These are phyloP conservation scores for Penicillium corylophilum DNA, from an alignment of 2,329 filamentous ascomycete genomes.

Conservation along the genomic window DNA sequence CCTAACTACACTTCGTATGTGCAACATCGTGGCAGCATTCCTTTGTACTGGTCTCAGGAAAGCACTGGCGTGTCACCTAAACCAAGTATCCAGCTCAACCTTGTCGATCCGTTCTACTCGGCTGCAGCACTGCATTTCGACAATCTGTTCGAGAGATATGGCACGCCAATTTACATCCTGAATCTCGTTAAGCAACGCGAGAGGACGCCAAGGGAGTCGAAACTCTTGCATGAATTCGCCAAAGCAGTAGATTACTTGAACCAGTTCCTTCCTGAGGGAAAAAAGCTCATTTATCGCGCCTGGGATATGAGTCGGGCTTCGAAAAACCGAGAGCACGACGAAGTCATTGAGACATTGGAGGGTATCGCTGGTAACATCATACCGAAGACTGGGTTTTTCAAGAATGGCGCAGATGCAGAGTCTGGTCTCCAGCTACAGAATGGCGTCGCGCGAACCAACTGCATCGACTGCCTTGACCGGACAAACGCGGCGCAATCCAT, in stretches of 20 bases:
- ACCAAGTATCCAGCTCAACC: constrained; percentile 89
- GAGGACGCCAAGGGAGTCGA: constrained; percentile 84
- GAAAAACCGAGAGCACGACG: constrained; percentile 83
- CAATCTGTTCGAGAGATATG: constrained; percentile 89
- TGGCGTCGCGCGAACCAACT: constrained; percentile 91
- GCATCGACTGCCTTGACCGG: constrained; percentile 94
- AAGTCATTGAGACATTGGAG: constrained; percentile 86
- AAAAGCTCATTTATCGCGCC: constrained; percentile 88
- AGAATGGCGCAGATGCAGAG: constrained; percentile 75
- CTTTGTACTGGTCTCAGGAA: constrained; percentile 96
- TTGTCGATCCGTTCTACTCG: constrained; percentile 94
- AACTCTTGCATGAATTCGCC: constrained; percentile 83
- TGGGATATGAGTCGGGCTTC: constrained; percentile 98
- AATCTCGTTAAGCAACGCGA: constrained; percentile 91
- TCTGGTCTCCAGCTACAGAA: constrained; percentile 74
- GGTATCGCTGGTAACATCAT: constrained; percentile 85
- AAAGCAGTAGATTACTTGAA: constrained; percentile 89
- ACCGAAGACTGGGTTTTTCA: constrained; percentile 85
- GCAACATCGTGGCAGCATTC: constrained; percentile 94
- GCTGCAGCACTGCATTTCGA: constrained; percentile 94
- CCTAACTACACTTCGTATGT: constrained; percentile 95
- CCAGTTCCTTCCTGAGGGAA: constrained; percentile 79
- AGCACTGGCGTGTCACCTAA: constrained; percentile 93
- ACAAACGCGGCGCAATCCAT: constrained; percentile 98
- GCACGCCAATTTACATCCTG: constrained; percentile 84